Percentiles rank a stretch among this genome's conserved stretches.
phyloP scores from a whole-genome alignment of 2,329 filamentous ascomycete species.

The Pseudogymnoascus verrucosus region DNA sequence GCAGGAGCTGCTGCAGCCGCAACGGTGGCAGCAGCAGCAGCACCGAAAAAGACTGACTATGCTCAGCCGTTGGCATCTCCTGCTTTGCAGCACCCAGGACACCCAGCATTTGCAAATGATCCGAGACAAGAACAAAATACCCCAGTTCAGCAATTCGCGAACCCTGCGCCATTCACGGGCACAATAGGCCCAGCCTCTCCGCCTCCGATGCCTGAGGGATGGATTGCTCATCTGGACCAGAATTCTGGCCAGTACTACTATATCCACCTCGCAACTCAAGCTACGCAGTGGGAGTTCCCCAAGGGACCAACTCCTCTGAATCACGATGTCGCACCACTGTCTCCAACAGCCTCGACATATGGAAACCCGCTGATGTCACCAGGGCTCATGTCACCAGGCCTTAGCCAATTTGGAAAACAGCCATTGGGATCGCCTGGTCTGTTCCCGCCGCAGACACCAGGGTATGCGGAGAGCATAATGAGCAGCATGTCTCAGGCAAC shows the following conservation, averaged over 20 bases:
- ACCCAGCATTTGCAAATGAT: constrained; percentile 90
- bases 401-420: constrained; percentile 48
- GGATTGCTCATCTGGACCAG: constrained; percentile 94
- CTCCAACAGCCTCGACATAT: constrained; percentile 70
- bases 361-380: constrained; percentile 67
- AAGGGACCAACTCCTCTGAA: constrained; percentile 89
- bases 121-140: constrained; percentile 46
- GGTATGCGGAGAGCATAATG: constrained; percentile 79
- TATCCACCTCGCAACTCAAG: constrained; percentile 89
- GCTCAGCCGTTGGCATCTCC: constrained; percentile 29
- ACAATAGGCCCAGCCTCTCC: constrained; percentile 66
- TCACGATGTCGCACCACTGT: constrained; percentile 73
- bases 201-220: constrained; percentile 89
- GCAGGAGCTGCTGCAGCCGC: constrained; percentile 19
- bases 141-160: constrained; percentile 31
- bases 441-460: constrained; percentile 72
- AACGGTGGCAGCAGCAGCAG: constrained; percentile 18
- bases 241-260: constrained; percentile 98
- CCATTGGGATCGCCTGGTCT: constrained; percentile 67
- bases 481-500: constrained; percentile 70
- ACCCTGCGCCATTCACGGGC: constrained; percentile 33
- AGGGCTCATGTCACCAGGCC: constrained; percentile 55
- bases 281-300: constrained; percentile 98
- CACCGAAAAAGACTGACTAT: constrained; percentile 28
- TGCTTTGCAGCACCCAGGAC: constrained; percentile 49